Evolutionary conservation across 192 early-diverging fungal genomes (phyloP), one percentile per base, ranked within the genome.

Genomic region (Oehlia diaphana): DNA sequence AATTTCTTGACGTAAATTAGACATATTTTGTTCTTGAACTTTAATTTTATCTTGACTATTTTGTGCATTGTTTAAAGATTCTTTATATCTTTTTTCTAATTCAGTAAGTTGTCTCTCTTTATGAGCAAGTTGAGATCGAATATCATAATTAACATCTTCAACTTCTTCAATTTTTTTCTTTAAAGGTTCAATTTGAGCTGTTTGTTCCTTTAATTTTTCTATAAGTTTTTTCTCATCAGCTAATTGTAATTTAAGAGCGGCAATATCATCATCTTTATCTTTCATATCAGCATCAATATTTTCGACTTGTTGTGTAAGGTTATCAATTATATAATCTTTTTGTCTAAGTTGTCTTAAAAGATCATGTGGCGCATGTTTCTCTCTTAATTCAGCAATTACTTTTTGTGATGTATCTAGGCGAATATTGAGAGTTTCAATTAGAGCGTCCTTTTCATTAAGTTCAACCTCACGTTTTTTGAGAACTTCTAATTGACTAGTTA

Each of bases 321-420:
- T 58, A 79, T 79, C 77, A 16, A 79, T 79, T 31, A 79, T 79
- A 16, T 79, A 79, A 19, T 79, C 77, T 63, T 79, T 79, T 71
- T 70, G 67, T 35, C 77, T n/a, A n/a, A 79, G 50, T 61, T 79
- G 77, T 62, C 77, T 70, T 16, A 79, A 63, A 12, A 79, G 35
- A 62, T 79, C 77, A 71, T 79, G 77, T 70, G 77, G 77, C 9
- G 77, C 77, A 61, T 79, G 77, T 28, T 79, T 79, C 35, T 79
- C 77, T 58, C 77, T 69, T 39, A 79, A 42, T 71, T 79, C 77
- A 9, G 66, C 50, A 70, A 79, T 79, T 21, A 79, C 77, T 70
- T 79, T 64, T 79, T 68, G 68, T 23, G 77, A 70, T 37, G 77
- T 70, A 9, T 79, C 77, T 39, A 79, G 23, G 53, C 77, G 77